Evolutionary conservation across 176 grass and related monocot genomes (phyloP), one percentile per base, ranked within the genome.

Genomic region (Panicum miliaceum): DNA sequence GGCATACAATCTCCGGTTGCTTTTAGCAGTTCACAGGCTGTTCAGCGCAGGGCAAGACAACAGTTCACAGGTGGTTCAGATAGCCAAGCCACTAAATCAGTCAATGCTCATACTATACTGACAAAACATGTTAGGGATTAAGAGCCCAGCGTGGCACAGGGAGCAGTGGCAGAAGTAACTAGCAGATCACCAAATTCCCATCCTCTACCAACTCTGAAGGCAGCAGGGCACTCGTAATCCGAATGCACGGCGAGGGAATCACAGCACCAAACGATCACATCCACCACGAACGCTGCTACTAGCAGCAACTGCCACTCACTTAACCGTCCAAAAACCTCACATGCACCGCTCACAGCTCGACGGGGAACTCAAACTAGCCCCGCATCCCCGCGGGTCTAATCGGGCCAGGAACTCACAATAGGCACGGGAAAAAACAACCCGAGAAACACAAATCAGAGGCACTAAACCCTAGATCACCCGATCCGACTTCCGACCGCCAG

Each of bases 381-480:
- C 81, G n/a, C 15, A 12, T 1, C 0, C 34, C 37, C 60, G 14
- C 61, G 15, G 47, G 3, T 67, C 15, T 54, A 76, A 68, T 68
- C 25, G 22, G 48, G 15, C 9, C 36, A 67, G 25, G 5, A 81
- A 4, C 27, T 56, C 19, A 7, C 35, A 22, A 43, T 2, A 23
- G 8, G 45, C 25, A 35, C 8, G 19, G 10, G 7, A 2, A 43
- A 13, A 11, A 7, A 22, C 10, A 18, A 9, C 5, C 26, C 6
- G 11, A 40, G 14, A 3, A 27, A 4, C 54, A 50, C 47, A 25
- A 82, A 76, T 69, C 70, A 5, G 50, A 61, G 3, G 23, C 26
- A 42, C 16, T 66, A 61, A 82, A 61, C 75, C 84, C 80, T 87
- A 90, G 75, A 80, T 87, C 84, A 84, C n/a, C 22, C 69, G 18